Percentiles rank a stretch among this genome's conserved stretches.
These are phyloP conservation scores for Zygoascus ofunaensis DNA, from an alignment of 805 yeast species.

Conservation along the genomic window DNA sequence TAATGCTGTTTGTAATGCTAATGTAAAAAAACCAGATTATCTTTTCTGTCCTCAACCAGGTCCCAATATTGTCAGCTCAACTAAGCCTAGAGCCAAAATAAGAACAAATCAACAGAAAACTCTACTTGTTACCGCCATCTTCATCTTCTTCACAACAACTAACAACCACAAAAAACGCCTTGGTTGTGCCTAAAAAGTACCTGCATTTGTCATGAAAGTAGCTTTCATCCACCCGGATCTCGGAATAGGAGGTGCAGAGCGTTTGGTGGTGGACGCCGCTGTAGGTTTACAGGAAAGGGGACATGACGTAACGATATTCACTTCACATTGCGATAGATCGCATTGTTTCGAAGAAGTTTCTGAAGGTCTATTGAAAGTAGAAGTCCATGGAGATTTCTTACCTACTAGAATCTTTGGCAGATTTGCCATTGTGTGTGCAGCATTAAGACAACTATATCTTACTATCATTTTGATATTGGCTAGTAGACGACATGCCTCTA, in stretches of 20 bases:
- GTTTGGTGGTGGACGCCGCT: conserved; percentile 95
- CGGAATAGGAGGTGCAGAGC: conserved; percentile 97
- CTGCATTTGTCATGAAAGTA: no score
- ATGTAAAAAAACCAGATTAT: no score
- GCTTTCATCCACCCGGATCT: conserved; percentile 94
- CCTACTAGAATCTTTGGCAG: conserved; percentile 63
- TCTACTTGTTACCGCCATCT: no score
- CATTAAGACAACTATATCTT: conserved; percentile 69
- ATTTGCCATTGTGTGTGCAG: conserved; percentile 75
- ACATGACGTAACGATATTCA: conserved; percentile 58
- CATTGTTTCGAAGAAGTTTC: conserved; percentile 91
- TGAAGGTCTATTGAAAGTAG: conserved; percentile 46
- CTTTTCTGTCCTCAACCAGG: no score
- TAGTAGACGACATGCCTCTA: conserved; percentile 28
- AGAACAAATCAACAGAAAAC: no score
- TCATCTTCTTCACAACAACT: no score
- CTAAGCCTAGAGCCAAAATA: no score
- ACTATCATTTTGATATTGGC: conserved; percentile 37
- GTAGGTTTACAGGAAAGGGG: conserved; percentile 65
- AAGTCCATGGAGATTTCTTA: conserved; percentile 72
- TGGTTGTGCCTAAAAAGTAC: no score
- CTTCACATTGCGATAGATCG: conserved; percentile 78
- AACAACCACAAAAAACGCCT: no score
- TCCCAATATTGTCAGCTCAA: no score
- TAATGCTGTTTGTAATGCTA: no score